phyloP scores from a whole-genome alignment of 352 stramenopile genomes.

The Globisporangium carolinianum region DNA sequence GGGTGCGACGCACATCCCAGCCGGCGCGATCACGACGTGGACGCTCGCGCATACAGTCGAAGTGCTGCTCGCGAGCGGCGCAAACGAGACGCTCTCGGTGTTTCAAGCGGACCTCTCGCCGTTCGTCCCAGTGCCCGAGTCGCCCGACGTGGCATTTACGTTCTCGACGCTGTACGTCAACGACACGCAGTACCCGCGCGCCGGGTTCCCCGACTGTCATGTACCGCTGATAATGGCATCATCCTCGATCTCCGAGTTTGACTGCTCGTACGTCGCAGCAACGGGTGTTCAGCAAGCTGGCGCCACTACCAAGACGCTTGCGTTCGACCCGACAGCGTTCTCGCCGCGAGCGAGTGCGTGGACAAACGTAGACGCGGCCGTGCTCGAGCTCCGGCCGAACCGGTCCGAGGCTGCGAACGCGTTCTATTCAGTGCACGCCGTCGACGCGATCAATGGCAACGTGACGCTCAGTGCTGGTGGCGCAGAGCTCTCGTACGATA shows the following conservation, averaged over 20 bases:
- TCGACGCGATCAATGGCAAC: constrained; percentile 16
- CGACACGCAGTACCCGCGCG: constrained; percentile 32
- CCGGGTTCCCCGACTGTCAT: constrained; percentile 50
- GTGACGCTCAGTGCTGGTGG: constrained; percentile 43
- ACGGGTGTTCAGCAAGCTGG: constrained; percentile 1
- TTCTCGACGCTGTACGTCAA: constrained; percentile 53
- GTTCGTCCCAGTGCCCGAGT: constrained; percentile 26
- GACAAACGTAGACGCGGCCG: constrained; percentile 15
- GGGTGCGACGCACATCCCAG: constrained; percentile 27
- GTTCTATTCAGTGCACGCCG: constrained; percentile 26
- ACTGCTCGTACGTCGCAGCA: constrained; percentile 27
- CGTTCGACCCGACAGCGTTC: constrained; percentile 33
- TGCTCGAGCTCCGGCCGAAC: constrained; percentile 34
- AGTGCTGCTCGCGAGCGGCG: constrained; percentile 9
- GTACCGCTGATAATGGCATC: constrained; percentile 5
- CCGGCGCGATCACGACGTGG: constrained; percentile 31
- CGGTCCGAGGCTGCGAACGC: constrained; percentile 24
- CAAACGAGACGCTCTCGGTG: constrained; percentile 19
- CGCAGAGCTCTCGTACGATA: constrained; percentile 32
- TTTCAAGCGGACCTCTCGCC: constrained; percentile 44
- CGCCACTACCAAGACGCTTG: constrained; percentile 11
- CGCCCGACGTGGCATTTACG: constrained; percentile 22
- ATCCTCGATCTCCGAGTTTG: constrained; percentile 15
- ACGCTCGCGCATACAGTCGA: constrained; percentile 22
- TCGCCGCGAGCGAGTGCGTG: constrained; percentile 33